Percentiles rank a stretch among this genome's conserved stretches.
Evolutionary conservation across 2,329 filamentous ascomycete genomes (phyloP).

Genomic region (Epicoccum sorghinum): DNA sequence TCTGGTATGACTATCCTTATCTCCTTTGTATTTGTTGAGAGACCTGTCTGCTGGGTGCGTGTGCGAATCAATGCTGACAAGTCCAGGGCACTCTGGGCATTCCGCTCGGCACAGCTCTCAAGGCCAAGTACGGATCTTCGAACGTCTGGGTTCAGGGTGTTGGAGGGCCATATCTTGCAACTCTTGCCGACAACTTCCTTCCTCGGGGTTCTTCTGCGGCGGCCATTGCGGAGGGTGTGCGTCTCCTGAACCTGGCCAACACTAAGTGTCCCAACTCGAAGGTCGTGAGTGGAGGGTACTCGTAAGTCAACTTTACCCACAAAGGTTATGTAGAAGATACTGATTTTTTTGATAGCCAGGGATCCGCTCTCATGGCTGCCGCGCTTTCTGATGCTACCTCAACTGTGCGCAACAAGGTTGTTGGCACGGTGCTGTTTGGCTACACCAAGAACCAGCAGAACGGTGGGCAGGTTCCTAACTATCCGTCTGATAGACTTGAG

Average conservation of each 20-base stretch:
- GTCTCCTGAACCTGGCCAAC: conserved; percentile 46
- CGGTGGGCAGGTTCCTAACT: conserved; percentile 43
- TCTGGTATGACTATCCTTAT: conserved; percentile 29
- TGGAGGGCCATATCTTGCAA: conserved; percentile 45
- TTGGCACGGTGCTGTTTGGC: conserved; percentile 50
- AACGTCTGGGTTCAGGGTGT: conserved; percentile 42
- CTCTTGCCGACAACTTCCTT: conserved; percentile 42
- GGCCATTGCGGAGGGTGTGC: conserved; percentile 42
- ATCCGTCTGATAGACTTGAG: conserved; percentile 40
- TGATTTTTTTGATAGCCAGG: conserved; percentile 38
- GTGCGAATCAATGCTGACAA: too few relatives aligned
- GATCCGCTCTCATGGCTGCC: conserved; percentile 47
- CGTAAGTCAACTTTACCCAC: conserved; percentile 32
- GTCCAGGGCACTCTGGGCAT: conserved; percentile 30
- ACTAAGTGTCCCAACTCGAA: conserved; percentile 47
- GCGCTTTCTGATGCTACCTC: conserved; percentile 39
- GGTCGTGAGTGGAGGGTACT: conserved; percentile 51
- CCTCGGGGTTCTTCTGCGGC: conserved; percentile 39
- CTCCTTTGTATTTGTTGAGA: too few relatives aligned
- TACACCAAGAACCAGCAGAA: conserved; percentile 50
- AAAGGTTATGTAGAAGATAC: background rate
- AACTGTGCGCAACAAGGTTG: conserved; percentile 39
- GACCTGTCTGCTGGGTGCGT: too few relatives aligned
- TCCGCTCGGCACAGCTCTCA: conserved; percentile 29
- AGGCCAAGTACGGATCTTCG: conserved; percentile 27